Conservation (phyloP, 371 early-diverging fungal genomes). For the Mucor ambiguus region DNA sequence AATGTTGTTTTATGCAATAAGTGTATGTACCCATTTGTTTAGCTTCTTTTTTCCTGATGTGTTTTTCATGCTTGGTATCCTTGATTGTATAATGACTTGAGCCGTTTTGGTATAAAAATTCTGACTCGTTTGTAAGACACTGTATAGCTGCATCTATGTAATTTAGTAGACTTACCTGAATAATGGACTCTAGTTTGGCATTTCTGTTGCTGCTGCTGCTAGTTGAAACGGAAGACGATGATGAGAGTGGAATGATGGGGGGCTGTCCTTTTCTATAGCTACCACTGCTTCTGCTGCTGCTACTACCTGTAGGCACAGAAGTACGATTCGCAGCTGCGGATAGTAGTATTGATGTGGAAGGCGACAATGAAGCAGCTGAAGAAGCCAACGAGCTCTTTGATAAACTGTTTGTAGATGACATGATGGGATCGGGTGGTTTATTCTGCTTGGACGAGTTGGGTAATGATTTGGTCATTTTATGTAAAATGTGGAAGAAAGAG, state of each 20-base stretch:
- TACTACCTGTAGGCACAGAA: not conserved
- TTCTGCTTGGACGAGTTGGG: not conserved
- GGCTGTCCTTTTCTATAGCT: conserved; percentile 2
- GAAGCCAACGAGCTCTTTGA: conserved; percentile 13
- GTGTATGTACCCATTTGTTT: conserved; percentile 20
- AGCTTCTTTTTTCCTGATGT: conserved; percentile 16
- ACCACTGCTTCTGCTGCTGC: not conserved
- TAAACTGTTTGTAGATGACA: not conserved
- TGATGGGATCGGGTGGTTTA: not conserved
- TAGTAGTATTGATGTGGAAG: conserved; percentile 17
- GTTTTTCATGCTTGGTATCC: conserved; percentile 13
- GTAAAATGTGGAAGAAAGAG: not conserved
- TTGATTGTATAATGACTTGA: conserved; percentile 59
- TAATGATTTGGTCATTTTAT: not conserved
- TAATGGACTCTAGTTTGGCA: conserved; percentile 35
- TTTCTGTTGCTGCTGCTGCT: conserved; percentile 10
- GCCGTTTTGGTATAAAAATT: conserved; percentile 64
- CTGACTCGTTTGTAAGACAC: conserved; percentile 12
- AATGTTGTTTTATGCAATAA: not conserved
- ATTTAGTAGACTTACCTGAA: conserved; percentile 25
- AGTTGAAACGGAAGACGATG: conserved; percentile 6
- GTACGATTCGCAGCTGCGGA: conserved; percentile 1
- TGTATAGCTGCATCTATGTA: not conserved
- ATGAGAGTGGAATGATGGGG: not conserved
- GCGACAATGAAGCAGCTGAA: conserved; percentile 17